Conservation (phyloP, 495 filamentous ascomycete species). For the Hypoxylon perforatum region DNA sequence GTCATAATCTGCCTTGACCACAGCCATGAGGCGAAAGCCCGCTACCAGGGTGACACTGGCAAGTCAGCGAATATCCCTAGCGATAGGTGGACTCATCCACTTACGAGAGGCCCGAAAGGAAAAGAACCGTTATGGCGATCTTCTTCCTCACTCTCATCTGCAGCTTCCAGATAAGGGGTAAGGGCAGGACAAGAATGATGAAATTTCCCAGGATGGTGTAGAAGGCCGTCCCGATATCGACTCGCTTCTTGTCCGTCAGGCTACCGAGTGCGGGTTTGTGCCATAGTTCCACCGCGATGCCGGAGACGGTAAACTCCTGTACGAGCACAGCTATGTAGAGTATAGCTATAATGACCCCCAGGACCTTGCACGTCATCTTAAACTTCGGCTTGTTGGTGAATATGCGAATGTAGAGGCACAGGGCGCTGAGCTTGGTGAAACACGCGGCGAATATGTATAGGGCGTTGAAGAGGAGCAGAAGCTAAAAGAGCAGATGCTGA, state of each 20-base stretch:
- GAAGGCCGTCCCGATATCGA: slow-evolving; percentile 38
- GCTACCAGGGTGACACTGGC: slow-evolving; percentile 24
- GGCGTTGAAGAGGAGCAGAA: slow-evolving; percentile 22
- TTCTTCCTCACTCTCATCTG: slow-evolving; percentile 50
- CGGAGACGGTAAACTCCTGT: slow-evolving; percentile 16
- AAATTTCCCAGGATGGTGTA: slow-evolving; percentile 51
- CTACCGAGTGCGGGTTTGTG: slow-evolving; percentile 26
- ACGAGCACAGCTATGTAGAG: slow-evolving; percentile 15
- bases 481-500: slow-evolving; percentile 5
- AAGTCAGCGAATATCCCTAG: neutral
- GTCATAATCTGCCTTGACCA: neutral
- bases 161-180: slow-evolving; percentile 52
- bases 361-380: slow-evolving; percentile 20
- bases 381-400: slow-evolving; percentile 38
- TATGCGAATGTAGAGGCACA: slow-evolving; percentile 53
- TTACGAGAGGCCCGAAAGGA: slow-evolving; percentile 52
- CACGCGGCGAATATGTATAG: slow-evolving; percentile 26
- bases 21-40: slow-evolving; percentile 15
- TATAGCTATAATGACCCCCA: slow-evolving; percentile 38
- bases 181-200: slow-evolving; percentile 51
- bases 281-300: slow-evolving; percentile 46
- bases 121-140: slow-evolving; percentile 48
- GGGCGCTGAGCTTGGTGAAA: slow-evolving; percentile 51
- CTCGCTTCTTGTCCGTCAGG: neutral
- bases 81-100: slow-evolving; percentile 5